Evolutionary conservation across 2,329 filamentous ascomycete genomes (phyloP).

Genomic region (Berkeleyomyces basicola): DNA sequence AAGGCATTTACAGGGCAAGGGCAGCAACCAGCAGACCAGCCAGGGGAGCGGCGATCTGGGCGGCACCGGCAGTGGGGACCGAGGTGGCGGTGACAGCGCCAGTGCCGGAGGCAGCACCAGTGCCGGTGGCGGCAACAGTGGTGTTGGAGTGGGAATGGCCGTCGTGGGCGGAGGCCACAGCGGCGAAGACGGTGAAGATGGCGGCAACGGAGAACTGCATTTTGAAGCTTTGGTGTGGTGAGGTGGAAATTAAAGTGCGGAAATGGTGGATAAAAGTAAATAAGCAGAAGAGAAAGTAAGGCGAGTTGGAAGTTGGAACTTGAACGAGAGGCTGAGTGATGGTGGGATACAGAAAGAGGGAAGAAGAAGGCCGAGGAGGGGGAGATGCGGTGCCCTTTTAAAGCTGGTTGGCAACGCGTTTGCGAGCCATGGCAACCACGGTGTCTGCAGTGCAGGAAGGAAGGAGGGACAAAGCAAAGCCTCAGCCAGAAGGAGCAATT

Average conservation of each 20-base stretch:
- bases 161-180: conserved; percentile 5
- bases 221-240: neutral
- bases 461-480: neutral
- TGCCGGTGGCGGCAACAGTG: conserved; percentile 9
- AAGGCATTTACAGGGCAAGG: conserved; percentile 13
- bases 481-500: neutral
- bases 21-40: conserved; percentile 12
- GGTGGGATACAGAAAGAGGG: neutral
- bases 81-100: conserved; percentile 9
- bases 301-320: conserved; percentile 13
- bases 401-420: neutral
- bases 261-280: conserved; percentile 11
- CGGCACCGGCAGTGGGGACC: conserved; percentile 13
- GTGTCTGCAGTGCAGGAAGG: neutral
- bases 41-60: conserved; percentile 12
- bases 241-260: conserved; percentile 10
- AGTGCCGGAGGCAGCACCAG: conserved; percentile 12
- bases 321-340: conserved; percentile 13
- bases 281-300: conserved; percentile 5
- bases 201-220: conserved; percentile 14
- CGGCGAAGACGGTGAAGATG: conserved; percentile 12
- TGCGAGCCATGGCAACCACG: neutral
- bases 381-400: conserved; percentile 9
- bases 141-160: conserved; percentile 2
- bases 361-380: neutral